Evolutionary conservation across 202 grass and related monocot species (phyloP).

Genomic region (Saccharum hybrid): DNA sequence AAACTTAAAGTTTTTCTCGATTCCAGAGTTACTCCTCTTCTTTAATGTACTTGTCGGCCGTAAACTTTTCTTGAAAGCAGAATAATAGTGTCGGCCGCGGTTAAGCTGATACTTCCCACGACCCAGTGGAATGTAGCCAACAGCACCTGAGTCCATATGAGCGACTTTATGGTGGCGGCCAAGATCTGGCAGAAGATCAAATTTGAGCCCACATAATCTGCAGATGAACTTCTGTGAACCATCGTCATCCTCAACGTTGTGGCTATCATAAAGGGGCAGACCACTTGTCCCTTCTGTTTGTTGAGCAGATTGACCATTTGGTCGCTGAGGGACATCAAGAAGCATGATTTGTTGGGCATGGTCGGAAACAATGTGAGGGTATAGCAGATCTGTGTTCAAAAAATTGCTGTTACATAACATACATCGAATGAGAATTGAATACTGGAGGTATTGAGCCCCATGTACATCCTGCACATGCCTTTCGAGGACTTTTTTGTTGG

Average conservation of each 20-base stretch:
- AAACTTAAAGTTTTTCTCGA: constrained; percentile 63
- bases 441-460: constrained; percentile 76
- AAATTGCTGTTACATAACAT: constrained; percentile 83
- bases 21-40: constrained; percentile 60
- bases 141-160: constrained; percentile 62
- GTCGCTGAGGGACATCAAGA: constrained; percentile 55
- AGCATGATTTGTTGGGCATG: constrained; percentile 72
- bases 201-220: constrained; percentile 71
- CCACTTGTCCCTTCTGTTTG: constrained; percentile 55
- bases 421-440: constrained; percentile 85
- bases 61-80: constrained; percentile 70
- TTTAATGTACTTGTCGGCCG: constrained; percentile 60
- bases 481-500: constrained; percentile 90
- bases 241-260: constrained; percentile 51
- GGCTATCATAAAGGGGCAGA: constrained; percentile 44
- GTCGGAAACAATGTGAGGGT: constrained; percentile 88
- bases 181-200: constrained; percentile 86
- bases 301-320: constrained; percentile 48
- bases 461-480: constrained; percentile 86
- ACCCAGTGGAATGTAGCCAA: constrained; percentile 55
- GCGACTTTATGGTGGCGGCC: constrained; percentile 76
- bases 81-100: constrained; percentile 77
- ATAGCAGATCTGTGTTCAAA: constrained; percentile 82
- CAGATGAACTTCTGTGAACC: constrained; percentile 70
- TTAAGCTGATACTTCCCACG: constrained; percentile 87